phyloP scores from a whole-genome alignment of 805 yeast species.

The Cyberlindnera americana region DNA sequence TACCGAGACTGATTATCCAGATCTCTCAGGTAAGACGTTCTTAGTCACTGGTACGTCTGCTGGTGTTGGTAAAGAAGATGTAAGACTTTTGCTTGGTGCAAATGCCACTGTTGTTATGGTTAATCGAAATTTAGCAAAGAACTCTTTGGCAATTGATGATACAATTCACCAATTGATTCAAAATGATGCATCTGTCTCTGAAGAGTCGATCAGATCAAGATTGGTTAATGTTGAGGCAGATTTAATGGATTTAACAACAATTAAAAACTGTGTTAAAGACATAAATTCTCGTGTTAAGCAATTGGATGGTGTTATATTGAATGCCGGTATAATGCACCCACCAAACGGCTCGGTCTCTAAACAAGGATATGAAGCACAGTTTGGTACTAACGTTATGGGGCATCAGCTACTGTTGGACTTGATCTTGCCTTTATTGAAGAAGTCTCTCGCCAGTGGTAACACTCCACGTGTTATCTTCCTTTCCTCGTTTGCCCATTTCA shows the following conservation, averaged over 20 bases:
- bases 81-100: constrained; percentile 22
- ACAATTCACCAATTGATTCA: constrained; percentile 22
- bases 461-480: constrained; percentile 43
- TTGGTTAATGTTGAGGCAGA: constrained; percentile 29
- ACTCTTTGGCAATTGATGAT: constrained; percentile 28
- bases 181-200: neutral
- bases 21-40: constrained; percentile 17
- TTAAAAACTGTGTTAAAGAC: constrained; percentile 32
- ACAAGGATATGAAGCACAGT: constrained; percentile 43
- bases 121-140: constrained; percentile 33
- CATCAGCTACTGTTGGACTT: constrained; percentile 40
- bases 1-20: constrained; percentile 29
- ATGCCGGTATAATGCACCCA: constrained; percentile 42
- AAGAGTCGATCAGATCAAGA: constrained; percentile 15
- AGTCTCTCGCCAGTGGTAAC: constrained; percentile 29
- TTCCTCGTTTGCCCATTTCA: constrained; percentile 36
- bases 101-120: constrained; percentile 35
- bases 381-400: constrained; percentile 45
- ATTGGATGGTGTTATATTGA: constrained; percentile 37
- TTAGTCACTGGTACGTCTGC: constrained; percentile 1
- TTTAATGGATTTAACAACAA: constrained; percentile 37
- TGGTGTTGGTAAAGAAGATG: neutral
- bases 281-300: constrained; percentile 14
- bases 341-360: constrained; percentile 33
- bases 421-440: constrained; percentile 35